Evolutionary conservation across 2,329 filamentous ascomycete genomes (phyloP).

Genomic region (Fusarium nisikadoi): DNA sequence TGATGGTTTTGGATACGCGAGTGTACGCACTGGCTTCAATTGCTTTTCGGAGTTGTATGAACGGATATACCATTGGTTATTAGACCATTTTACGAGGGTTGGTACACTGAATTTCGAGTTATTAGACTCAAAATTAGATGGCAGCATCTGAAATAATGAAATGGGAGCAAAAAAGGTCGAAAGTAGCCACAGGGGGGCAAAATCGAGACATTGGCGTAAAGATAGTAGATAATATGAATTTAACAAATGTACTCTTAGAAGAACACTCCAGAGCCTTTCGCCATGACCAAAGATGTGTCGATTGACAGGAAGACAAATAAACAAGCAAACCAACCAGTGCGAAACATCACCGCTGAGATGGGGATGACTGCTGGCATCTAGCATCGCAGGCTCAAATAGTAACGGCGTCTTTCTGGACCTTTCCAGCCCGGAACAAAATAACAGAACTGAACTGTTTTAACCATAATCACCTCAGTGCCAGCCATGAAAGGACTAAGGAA

Average conservation of each 20-base stretch:
- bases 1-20: background rate
- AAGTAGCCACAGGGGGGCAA: constrained; percentile 22
- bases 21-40: background rate
- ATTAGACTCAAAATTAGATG: constrained; percentile 29
- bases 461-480: background rate
- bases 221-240: constrained; percentile 26
- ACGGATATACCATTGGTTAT: constrained; percentile 35
- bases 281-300: background rate
- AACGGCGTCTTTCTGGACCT: background rate
- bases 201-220: constrained; percentile 27
- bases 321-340: background rate
- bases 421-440: background rate
- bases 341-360: background rate
- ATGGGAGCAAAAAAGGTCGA: constrained; percentile 19
- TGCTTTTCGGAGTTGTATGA: constrained; percentile 1
- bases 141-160: constrained; percentile 22
- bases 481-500: constrained; percentile 18
- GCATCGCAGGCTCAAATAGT: background rate
- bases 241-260: background rate
- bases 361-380: background rate
- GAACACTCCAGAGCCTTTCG: background rate
- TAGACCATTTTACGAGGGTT: constrained; percentile 35
- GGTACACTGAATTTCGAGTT: constrained; percentile 31
- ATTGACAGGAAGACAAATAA: background rate
- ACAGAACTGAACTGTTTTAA: background rate